These are phyloP conservation scores for Suillus weaverae DNA, from an alignment of 768 basidiomycete species.

Conservation along the genomic window DNA sequence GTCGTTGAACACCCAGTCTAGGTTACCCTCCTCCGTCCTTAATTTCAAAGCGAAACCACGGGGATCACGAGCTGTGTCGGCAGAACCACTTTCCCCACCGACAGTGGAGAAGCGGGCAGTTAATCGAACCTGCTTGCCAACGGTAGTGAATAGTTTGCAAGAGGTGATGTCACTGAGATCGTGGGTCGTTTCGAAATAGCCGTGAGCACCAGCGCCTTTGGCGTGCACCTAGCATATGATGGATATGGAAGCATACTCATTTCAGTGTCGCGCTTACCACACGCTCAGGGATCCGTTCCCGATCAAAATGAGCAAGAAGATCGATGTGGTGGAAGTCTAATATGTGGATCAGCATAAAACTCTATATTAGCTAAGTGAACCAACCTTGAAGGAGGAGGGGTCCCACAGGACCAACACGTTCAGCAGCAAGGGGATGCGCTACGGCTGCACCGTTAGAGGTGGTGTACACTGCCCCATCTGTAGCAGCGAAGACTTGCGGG, in stretches of 20 bases:
- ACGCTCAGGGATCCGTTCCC: conserved; percentile 95
- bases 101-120: conserved; percentile 95
- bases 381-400: conserved; percentile 88
- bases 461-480: conserved; percentile 72
- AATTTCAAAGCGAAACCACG: conserved; percentile 92
- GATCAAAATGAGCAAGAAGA: conserved; percentile 88
- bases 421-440: conserved; percentile 72
- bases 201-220: conserved; percentile 91
- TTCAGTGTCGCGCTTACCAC: conserved; percentile 50
- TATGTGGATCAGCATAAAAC: conserved; percentile 17
- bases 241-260: conserved; percentile 15
- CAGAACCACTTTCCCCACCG: conserved; percentile 82
- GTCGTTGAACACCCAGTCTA: conserved; percentile 92
- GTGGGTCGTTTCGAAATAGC: conserved; percentile 88
- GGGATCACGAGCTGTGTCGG: conserved; percentile 91
- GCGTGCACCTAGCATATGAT: conserved; percentile 70
- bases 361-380: conserved; percentile 17
- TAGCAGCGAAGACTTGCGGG: conserved; percentile 50
- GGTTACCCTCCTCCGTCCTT: conserved; percentile 88
- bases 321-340: conserved; percentile 89
- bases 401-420: conserved; percentile 71
- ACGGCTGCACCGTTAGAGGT: conserved; percentile 84
- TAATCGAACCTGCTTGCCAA: conserved; percentile 66
- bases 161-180: conserved; percentile 81
- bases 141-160: conserved; percentile 61